Evolutionary conservation across 352 stramenopile species (phyloP).

Genomic region (Saprolegnia parasitica): DNA sequence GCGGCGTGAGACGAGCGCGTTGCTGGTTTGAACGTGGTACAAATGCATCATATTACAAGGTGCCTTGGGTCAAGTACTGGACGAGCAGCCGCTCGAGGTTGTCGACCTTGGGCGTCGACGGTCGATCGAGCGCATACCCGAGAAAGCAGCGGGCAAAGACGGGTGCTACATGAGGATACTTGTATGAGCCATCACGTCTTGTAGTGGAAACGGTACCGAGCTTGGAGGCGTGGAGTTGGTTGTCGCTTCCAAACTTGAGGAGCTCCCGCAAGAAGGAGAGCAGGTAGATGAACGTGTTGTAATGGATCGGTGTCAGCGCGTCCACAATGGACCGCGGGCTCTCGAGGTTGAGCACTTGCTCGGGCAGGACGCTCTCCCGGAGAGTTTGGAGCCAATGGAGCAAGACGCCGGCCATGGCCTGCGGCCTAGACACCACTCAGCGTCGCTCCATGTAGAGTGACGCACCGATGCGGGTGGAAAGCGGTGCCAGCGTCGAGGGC

Average conservation of each 20-base stretch:
- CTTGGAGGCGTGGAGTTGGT: slow-evolving; percentile 41
- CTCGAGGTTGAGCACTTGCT: slow-evolving; percentile 65
- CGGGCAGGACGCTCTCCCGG: slow-evolving; percentile 83
- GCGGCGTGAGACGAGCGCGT: not conserved
- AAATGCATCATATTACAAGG: slow-evolving; percentile 11
- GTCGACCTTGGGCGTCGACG: slow-evolving; percentile 17
- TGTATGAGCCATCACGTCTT: not conserved
- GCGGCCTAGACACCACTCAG: slow-evolving; percentile 43
- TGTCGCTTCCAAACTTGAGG: slow-evolving; percentile 58
- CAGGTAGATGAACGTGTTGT: slow-evolving; percentile 97
- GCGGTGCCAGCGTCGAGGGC: slow-evolving; percentile 88
- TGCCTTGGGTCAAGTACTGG: slow-evolving; percentile 12
- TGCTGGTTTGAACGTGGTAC: not conserved
- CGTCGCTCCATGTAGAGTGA: not conserved
- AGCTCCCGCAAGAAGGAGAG: slow-evolving; percentile 95
- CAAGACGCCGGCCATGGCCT: slow-evolving; percentile 90
- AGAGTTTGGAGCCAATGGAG: slow-evolving; percentile 89
- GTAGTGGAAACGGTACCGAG: slow-evolving; percentile 1
- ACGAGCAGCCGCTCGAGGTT: slow-evolving; percentile 7
- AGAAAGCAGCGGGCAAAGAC: slow-evolving; percentile 23
- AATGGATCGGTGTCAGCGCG: slow-evolving; percentile 88
- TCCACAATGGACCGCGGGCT: slow-evolving; percentile 50
- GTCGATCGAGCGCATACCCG: not conserved
- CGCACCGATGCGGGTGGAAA: slow-evolving; percentile 59
- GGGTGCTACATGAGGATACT: not conserved